Evolutionary conservation across 768 basidiomycete species (phyloP), one percentile per base, ranked within the genome.

Genomic region (Mycena kentingensis): DNA sequence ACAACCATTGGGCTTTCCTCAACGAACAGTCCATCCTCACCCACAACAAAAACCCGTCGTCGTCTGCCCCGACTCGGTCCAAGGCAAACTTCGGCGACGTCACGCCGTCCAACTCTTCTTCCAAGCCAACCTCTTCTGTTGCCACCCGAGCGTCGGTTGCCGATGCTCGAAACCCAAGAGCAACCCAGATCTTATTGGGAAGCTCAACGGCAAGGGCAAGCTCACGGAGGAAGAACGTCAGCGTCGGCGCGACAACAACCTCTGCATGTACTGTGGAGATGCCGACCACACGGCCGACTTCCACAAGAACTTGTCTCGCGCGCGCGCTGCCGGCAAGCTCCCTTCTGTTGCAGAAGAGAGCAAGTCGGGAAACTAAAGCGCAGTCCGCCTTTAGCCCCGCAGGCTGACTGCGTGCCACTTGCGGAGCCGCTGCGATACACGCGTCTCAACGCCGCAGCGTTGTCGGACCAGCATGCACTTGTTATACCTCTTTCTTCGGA

Each of bases 231-330:
- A 49, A 2, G 64, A 65, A 45, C 21, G 37, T 0, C 48, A 64
- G 7, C 56, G 54, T 11, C 54, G 53, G 16, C 41, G 37, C 16
- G 21, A 35, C 11, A 45, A 63, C 5, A 53, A 52, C 34, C 51
- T 66, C 13, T 66, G 65, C 53, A 27, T 58, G 31, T 65, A 64
- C 35, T 67, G 66, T 16, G 60, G 63, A 2, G 49, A 46, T 27
- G 46, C 60, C 19, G 51, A 54, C 18, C 66, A 67, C 37, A 26
- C 16, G 2, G 42, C 56, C 12, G 25, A 49, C 4, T 32, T 32
- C 31, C 31, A 32, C 16, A 8, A 16, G 10, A 32, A 16, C 31
- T 32, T 16, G 10, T 8, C 31, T 16, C 31, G 16, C 16, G 31
- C 31, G 8, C 31, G 31, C 31, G 31, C 31, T 8, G 8, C 31